These are phyloP conservation scores for Trichoderma sp. DNA, from an alignment of 2,329 filamentous ascomycete genomes.

Conservation along the genomic window DNA sequence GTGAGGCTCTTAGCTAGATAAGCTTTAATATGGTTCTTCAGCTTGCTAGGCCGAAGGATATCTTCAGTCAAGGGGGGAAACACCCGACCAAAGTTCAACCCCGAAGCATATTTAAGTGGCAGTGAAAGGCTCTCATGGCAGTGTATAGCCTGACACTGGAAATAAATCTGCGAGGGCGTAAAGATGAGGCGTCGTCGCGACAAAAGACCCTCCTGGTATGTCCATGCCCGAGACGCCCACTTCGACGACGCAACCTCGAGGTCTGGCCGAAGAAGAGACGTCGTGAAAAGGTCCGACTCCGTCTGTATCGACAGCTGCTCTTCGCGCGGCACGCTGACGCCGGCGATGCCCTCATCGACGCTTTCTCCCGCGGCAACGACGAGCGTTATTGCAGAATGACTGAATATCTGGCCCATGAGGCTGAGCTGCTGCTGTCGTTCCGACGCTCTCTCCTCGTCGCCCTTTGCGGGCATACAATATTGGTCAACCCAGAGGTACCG, in stretches of 20 bases:
- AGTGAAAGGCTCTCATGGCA: constrained; percentile 38
- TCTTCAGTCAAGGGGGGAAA: constrained; percentile 28
- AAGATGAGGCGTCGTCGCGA: constrained; percentile 37
- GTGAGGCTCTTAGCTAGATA: constrained; percentile 33
- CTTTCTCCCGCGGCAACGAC: constrained; percentile 35
- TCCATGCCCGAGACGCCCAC: constrained; percentile 37
- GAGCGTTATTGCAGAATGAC: constrained; percentile 34
- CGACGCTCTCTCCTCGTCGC: constrained; percentile 22
- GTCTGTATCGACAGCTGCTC: constrained; percentile 36
- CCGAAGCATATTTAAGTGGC: constrained; percentile 32
- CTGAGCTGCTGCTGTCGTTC: constrained; percentile 30
- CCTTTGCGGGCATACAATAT: constrained; percentile 33
- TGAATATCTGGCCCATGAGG: constrained; percentile 35
- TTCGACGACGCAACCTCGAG: constrained; percentile 34
- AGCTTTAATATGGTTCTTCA: constrained; percentile 30
- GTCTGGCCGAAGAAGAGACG: constrained; percentile 36
- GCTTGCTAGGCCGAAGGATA: constrained; percentile 26
- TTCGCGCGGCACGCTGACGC: constrained; percentile 33
- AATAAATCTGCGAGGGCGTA: constrained; percentile 38
- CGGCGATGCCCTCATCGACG: constrained; percentile 33
- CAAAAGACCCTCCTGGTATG: constrained; percentile 37
- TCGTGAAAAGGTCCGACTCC: constrained; percentile 34
- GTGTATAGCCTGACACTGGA: constrained; percentile 37
- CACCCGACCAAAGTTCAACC: constrained; percentile 33
- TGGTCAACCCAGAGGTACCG: constrained; percentile 40